Evolutionary conservation across 2,329 filamentous ascomycete genomes (phyloP).

Genomic region (Macrophomina pseudophaseolina): DNA sequence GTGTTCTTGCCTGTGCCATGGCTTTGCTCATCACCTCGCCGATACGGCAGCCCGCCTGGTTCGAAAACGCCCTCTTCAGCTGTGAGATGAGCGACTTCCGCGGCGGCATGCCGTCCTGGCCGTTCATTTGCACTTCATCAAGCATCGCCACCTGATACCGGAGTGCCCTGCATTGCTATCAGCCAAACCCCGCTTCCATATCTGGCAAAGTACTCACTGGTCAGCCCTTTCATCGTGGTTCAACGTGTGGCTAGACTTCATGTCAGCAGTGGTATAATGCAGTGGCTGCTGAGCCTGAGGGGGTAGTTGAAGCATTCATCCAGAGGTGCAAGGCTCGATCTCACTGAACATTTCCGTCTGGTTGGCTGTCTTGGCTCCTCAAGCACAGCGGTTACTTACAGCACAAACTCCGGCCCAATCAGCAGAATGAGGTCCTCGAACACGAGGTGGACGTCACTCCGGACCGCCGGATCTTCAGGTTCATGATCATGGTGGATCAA

Average conservation of each 20-base stretch:
- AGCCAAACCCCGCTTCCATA: background rate
- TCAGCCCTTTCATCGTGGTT: slow-evolving; percentile 14
- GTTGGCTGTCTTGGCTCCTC: too few relatives aligned
- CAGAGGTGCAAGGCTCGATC: too few relatives aligned
- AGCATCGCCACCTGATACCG: background rate
- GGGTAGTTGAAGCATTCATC: too few relatives aligned
- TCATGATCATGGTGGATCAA: slow-evolving; percentile 15
- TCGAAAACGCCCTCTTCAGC: slow-evolving; percentile 14
- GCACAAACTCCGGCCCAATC: slow-evolving; percentile 12
- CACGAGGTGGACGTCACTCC: slow-evolving; percentile 16
- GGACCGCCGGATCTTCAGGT: background rate
- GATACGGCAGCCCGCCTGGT: background rate
- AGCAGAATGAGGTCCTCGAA: slow-evolving; percentile 24
- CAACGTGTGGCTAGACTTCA: background rate
- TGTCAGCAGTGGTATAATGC: background rate
- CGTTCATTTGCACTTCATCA: slow-evolving; percentile 6
- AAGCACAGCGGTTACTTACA: background rate
- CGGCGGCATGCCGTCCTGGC: slow-evolving; percentile 17
- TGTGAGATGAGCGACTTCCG: slow-evolving; percentile 20
- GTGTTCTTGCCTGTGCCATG: background rate
- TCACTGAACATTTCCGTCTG: too few relatives aligned
- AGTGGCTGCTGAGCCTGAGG: too few relatives aligned
- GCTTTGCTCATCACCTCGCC: slow-evolving; percentile 1
- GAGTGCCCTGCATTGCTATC: background rate
- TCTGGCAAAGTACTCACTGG: background rate